These are phyloP conservation scores for Nitzschia sp. DNA, from an alignment of 108 stramenopile genomes.

Conservation along the genomic window DNA sequence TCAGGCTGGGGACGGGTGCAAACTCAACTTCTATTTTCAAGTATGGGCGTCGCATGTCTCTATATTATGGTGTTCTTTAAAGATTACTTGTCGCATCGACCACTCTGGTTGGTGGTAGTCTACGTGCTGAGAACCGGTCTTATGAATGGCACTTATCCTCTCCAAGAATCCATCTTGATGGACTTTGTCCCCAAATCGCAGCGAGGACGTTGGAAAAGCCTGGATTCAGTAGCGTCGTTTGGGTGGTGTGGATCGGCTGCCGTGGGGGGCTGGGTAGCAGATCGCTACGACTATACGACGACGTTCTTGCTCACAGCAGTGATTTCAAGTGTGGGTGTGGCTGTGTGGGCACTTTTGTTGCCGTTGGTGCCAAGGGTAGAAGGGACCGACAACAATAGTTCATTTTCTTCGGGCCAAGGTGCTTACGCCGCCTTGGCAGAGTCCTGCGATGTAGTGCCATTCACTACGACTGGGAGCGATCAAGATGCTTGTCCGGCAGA, in stretches of 20 bases:
- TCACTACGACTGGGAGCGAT: too few relatives aligned
- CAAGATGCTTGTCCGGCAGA: too few relatives aligned
- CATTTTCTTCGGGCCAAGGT: too few relatives aligned
- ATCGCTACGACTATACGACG: slow-evolving; percentile 56
- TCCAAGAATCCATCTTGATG: slow-evolving; percentile 66
- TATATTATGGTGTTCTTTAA: slow-evolving; percentile 53
- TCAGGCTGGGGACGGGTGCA: slow-evolving; percentile 47
- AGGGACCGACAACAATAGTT: too few relatives aligned
- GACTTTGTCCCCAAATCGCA: slow-evolving; percentile 60
- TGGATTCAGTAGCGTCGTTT: slow-evolving; percentile 60
- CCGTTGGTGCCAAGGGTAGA: slow-evolving; percentile 56
- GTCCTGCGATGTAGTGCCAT: too few relatives aligned
- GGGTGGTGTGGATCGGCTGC: slow-evolving; percentile 83
- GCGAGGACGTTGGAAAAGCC: slow-evolving; percentile 65
- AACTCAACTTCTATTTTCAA: slow-evolving; percentile 40
- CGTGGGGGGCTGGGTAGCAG: slow-evolving; percentile 66
- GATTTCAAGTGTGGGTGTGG: slow-evolving; percentile 45
- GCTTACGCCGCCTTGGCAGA: too few relatives aligned
- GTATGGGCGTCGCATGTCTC: slow-evolving; percentile 41
- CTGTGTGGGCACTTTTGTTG: slow-evolving; percentile 31
- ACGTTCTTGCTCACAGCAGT: slow-evolving; percentile 70
- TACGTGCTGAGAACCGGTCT: slow-evolving; percentile 59
- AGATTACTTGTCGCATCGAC: slow-evolving; percentile 32
- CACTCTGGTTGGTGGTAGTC: slow-evolving; percentile 43
- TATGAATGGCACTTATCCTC: slow-evolving; percentile 58